Evolutionary conservation across 1,284 basidiomycete genomes (phyloP), one percentile per base, ranked within the genome.

Genomic region (Pisolithus thermaeus): DNA sequence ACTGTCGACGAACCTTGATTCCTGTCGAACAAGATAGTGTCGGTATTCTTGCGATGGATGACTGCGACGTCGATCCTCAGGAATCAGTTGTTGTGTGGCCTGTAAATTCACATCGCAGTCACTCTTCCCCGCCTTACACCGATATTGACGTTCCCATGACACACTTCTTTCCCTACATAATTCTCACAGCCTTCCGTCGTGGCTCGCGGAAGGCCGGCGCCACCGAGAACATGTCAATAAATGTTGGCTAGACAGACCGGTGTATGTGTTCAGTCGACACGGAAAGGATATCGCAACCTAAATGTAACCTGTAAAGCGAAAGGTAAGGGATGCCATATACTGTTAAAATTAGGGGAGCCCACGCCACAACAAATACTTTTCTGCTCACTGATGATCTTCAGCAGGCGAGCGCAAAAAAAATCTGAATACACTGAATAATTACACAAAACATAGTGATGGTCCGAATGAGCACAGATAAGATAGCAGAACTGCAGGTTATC

Each of bases 31-130:
- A 56, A 59, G 50, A 55, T 54, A 53, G 59, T 52, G 60, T 55
- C 60, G 39, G 66, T 71, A 71, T 69, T 81, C 78, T 75, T 83
- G 81, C 81, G 81, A 83, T 83, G 81, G 81, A 83, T 82, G 80
- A 83, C 80, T 83, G 79, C 81, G 75, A 74, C 70, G 71, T 69
- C 68, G 75, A 72, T 76, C 61, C 61, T 62, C 18, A 59, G 65
- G 61, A 53, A 53, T 47, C 46, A 43, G 51, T 30, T 48, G 23
- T 16, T 8, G 27, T 42, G 41, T 28, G 30, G 28, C 28, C n/a
- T 30, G 41, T 47, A 45, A 40, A 30, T 25, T 44, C 23, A n/a
- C 20, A 20, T 12, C n/a, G n/a, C 18, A 7, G 27, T 6, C 18
- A 20, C 18, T 20, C n/a, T 16, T 45, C 7, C n/a, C 25, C 9